phyloP scores from a whole-genome alignment of 228 moss, liverwort and hornwort species.

The Sphagnum fallax region DNA sequence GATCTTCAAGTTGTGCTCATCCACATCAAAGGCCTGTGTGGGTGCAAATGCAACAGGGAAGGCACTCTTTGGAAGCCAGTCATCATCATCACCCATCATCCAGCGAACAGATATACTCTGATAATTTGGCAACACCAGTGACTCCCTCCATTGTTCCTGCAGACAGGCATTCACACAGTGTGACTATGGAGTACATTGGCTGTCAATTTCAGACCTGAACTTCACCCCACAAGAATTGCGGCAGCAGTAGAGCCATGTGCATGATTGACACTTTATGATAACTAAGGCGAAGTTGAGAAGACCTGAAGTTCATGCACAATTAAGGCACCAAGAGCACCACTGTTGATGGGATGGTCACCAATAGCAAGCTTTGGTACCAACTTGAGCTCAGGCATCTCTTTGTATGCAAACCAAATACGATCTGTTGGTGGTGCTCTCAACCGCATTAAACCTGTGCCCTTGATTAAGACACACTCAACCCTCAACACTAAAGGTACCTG shows the following conservation, averaged over 20 bases:
- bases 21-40: conserved; percentile 31
- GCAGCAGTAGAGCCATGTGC: too few relatives aligned
- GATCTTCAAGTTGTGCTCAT: conserved; percentile 40
- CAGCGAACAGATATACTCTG: conserved; percentile 68
- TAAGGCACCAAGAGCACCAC: conserved; percentile 65
- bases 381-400: conserved; percentile 67
- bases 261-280: too few relatives aligned
- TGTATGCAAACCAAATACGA: conserved; percentile 93
- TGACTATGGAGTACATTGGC: too few relatives aligned
- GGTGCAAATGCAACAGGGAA: conserved; percentile 64
- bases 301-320: conserved; percentile 97
- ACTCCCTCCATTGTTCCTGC: conserved; percentile 76
- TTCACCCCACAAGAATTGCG: too few relatives aligned
- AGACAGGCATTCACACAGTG: neutral
- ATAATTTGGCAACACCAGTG: conserved; percentile 70
- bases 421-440: conserved; percentile 92
- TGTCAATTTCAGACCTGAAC: too few relatives aligned
- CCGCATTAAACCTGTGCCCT: conserved; percentile 71
- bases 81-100: conserved; percentile 71
- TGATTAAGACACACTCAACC: conserved; percentile 67
- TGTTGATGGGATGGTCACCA: conserved; percentile 82
- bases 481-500: conserved; percentile 93
- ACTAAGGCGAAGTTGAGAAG: neutral
- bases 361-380: conserved; percentile 81
- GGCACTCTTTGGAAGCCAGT: conserved; percentile 65